Conservation (phyloP, 352 stramenopile species). For the Phytophthora fragariae region DNA sequence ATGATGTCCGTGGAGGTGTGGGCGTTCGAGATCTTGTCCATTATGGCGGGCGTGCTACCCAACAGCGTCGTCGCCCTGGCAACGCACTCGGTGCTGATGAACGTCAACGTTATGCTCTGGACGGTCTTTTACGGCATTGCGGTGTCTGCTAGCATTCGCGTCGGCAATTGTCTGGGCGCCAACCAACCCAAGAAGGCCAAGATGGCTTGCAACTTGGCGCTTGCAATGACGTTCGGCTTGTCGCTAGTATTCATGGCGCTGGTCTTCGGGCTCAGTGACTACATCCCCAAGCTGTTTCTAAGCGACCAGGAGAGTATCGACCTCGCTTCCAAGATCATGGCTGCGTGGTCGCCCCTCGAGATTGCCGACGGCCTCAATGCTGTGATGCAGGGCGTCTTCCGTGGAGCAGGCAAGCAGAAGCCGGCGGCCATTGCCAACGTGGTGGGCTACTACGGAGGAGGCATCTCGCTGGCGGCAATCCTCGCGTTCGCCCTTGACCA, state of each 20-base stretch:
- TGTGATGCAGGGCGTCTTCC: slow-evolving; percentile 69
- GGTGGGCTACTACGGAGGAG: slow-evolving; percentile 72
- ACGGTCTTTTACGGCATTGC: slow-evolving; percentile 64
- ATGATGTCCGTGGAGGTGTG: slow-evolving; percentile 70
- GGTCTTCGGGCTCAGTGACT: slow-evolving; percentile 30
- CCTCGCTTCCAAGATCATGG: slow-evolving; percentile 48
- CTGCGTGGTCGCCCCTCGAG: slow-evolving; percentile 48
- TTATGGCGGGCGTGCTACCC: slow-evolving; percentile 52
- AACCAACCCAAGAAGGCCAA: slow-evolving; percentile 46
- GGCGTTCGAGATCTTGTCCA: slow-evolving; percentile 63
- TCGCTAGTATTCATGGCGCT: slow-evolving; percentile 31
- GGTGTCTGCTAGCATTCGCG: slow-evolving; percentile 61
- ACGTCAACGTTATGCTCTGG: slow-evolving; percentile 60
- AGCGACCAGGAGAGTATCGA: slow-evolving; percentile 39
- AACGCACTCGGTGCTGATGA: slow-evolving; percentile 63
- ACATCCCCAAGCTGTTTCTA: slow-evolving; percentile 49
- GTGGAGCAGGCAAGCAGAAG: slow-evolving; percentile 60
- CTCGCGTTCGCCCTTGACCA: slow-evolving; percentile 54
- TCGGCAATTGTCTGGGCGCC: slow-evolving; percentile 59
- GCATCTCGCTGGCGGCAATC: slow-evolving; percentile 64
- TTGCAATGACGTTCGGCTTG: slow-evolving; percentile 39
- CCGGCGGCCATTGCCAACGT: slow-evolving; percentile 59
- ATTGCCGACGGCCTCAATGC: slow-evolving; percentile 56
- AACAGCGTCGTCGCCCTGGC: slow-evolving; percentile 53
- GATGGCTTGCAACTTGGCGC: slow-evolving; percentile 40